Percentiles rank a stretch among this genome's conserved stretches.
Evolutionary conservation across 495 filamentous ascomycete species (phyloP).

Genomic region (Massariosphaeria phaeospora): DNA sequence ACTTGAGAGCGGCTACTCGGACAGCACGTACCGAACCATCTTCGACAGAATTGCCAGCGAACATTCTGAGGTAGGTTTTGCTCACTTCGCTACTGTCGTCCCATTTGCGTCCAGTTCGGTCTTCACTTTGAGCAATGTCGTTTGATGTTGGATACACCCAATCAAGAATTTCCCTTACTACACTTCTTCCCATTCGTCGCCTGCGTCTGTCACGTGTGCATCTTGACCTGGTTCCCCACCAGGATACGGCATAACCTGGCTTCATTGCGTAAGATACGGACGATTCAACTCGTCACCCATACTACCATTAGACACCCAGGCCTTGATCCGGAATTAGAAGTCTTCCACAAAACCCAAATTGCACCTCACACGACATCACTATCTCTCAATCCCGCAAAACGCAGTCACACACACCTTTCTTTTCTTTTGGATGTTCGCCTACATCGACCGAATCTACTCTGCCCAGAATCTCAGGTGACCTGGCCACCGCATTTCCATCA

Average conservation of each 20-base stretch:
- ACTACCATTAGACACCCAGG: too few relatives aligned
- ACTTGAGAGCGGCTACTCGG: constrained; percentile 65
- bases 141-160: constrained; percentile 20
- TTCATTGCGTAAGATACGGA: constrained; percentile 17
- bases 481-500: too few relatives aligned
- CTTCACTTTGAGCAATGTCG: background rate
- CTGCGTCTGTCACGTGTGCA: constrained; percentile 20
- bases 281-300: constrained; percentile 27
- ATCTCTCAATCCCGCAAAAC: background rate
- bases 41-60: constrained; percentile 64
- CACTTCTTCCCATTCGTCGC: constrained; percentile 21
- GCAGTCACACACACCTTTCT: background rate
- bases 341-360: too few relatives aligned
- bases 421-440: background rate
- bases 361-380: background rate
- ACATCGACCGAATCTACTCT: too few relatives aligned
- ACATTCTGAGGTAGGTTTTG: constrained; percentile 58
- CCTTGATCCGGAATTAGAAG: too few relatives aligned
- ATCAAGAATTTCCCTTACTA: constrained; percentile 8
- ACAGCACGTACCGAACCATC: constrained; percentile 71
- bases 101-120: constrained; percentile 5
- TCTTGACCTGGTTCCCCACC: constrained; percentile 15
- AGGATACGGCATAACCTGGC: constrained; percentile 18
- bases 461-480: too few relatives aligned
- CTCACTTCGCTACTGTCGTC: constrained; percentile 19